These are phyloP conservation scores for Jamesozyma gamospora DNA, from an alignment of 805 yeast species.

Conservation along the genomic window DNA sequence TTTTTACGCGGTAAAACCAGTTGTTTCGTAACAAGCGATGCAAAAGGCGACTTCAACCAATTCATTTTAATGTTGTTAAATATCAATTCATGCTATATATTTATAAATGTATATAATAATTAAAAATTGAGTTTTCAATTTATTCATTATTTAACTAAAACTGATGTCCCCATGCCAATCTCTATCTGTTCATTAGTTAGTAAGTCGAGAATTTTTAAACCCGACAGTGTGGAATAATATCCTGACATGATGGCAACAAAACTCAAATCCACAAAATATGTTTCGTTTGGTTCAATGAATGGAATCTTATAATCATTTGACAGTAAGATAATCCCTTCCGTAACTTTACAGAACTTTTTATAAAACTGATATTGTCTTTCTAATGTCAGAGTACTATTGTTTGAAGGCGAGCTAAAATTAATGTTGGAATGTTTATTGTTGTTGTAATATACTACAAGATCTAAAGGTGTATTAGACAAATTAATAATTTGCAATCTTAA, in stretches of 20 bases:
- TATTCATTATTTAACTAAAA: constrained; percentile 16
- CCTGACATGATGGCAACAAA: constrained; percentile 26
- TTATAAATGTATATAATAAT: no score
- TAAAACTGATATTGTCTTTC: constrained; percentile 20
- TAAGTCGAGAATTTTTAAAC: constrained; percentile 26
- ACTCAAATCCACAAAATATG: constrained; percentile 21
- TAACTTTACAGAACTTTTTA: constrained; percentile 14
- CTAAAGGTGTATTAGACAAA: constrained; percentile 17
- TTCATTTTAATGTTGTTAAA: no score
- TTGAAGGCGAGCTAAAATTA: neutral
- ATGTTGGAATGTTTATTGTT: constrained; percentile 8
- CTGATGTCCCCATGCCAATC: constrained; percentile 21
- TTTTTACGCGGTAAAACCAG: neutral
- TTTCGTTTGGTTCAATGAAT: constrained; percentile 19
- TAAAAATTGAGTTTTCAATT: no score
- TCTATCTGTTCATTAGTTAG: constrained; percentile 23
- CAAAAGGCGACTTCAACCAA: no score
- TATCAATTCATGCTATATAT: no score
- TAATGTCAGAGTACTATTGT: constrained; percentile 5
- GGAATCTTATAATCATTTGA: constrained; percentile 28
- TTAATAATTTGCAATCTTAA: constrained; percentile 23
- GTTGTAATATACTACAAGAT: constrained; percentile 24
- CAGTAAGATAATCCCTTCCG: constrained; percentile 25
- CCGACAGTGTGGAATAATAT: constrained; percentile 22
- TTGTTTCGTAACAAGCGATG: no score